A percentile compares a stretch with the other conserved stretches of the same genome.
Conservation (phyloP, 371 early-diverging fungal species). For the Mucor mucedo region DNA sequence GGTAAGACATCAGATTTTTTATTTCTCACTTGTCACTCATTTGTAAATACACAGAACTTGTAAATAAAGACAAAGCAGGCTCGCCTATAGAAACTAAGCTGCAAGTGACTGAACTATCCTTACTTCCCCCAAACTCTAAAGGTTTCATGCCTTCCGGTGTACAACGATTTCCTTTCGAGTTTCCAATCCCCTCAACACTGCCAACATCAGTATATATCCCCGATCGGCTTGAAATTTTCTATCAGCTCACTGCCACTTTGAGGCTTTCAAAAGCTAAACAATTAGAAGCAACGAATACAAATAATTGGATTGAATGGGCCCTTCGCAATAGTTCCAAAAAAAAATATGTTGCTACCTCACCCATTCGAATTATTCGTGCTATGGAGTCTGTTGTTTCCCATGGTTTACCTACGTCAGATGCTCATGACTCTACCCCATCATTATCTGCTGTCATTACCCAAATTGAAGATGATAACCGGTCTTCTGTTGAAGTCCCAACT, state of each 20-base stretch:
- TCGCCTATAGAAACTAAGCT: conserved; percentile 41
- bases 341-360: conserved; percentile 15
- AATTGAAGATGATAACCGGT: background rate
- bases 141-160: conserved; percentile 50
- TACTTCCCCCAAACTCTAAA: conserved; percentile 44
- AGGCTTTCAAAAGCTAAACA: conserved; percentile 12
- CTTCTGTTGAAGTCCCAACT: background rate
- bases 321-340: conserved; percentile 19
- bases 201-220: conserved; percentile 38
- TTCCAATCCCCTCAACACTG: conserved; percentile 44
- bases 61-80: conserved; percentile 26
- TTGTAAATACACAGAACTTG: conserved; percentile 28
- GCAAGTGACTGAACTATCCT: conserved; percentile 43
- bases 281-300: background rate
- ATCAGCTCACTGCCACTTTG: conserved; percentile 35
- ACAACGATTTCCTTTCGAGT: conserved; percentile 53
- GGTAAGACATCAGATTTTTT: conserved; percentile 23
- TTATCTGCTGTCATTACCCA: background rate
- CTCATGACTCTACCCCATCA: background rate
- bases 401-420: conserved; percentile 1
- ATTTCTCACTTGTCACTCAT: too few relatives aligned
- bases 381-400: conserved; percentile 23
- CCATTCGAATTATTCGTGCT: conserved; percentile 32
- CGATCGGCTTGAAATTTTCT: conserved; percentile 42
- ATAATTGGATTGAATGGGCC: conserved; percentile 21